Evolutionary conservation across 2,329 filamentous ascomycete species (phyloP), one percentile per base, ranked within the genome.

Genomic region (Laburnicola sp.): DNA sequence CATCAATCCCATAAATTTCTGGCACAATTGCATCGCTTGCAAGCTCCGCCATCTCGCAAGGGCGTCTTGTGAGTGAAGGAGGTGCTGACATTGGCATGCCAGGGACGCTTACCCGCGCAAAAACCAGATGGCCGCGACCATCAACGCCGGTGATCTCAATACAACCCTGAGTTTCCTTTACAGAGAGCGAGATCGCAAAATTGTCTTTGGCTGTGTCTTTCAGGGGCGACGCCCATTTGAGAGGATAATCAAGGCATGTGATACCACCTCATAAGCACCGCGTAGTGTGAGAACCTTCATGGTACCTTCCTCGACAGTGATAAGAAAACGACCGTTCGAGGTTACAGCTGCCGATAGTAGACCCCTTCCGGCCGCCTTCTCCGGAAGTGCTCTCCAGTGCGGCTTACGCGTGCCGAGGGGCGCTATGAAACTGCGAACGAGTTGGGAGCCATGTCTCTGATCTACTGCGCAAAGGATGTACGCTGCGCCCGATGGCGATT

Each of bases 391-490:
- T 6, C 30, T 57, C 42, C 56, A 57, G 21, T 37, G 40, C 11
- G 51, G 34, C 3, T 41, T 30, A 2, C 48, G 39, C 2, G 30
- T 39, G 8, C 50, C 55, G 22, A 64, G 32, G 4, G 59, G 54
- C 6, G 51, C 50, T 11, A 64, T 53, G 41, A 63, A 64, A n/a
- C 49, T 62, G 22, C 47, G 54, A 2, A 50, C 26, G 23, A 58
- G 35, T 23, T 53, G 43, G 6, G 58, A 62, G 22, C 59, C 59
- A 37, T 49, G 53, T 32, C 45, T 56, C 22, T 61, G 58, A 22
- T 61, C 51, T 16, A 58, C 51, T n/a, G 58, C 56, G 28, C 60
- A 59, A 32, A 64, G 52, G 6, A 64, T 49, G 28, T 64, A 58
- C 27, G 51, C 46, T 21, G 25, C 53, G 21, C 53, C 50, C 10